Evolutionary conservation across 257 asterid genomes (phyloP).

Genomic region (Echites panduratus): DNA sequence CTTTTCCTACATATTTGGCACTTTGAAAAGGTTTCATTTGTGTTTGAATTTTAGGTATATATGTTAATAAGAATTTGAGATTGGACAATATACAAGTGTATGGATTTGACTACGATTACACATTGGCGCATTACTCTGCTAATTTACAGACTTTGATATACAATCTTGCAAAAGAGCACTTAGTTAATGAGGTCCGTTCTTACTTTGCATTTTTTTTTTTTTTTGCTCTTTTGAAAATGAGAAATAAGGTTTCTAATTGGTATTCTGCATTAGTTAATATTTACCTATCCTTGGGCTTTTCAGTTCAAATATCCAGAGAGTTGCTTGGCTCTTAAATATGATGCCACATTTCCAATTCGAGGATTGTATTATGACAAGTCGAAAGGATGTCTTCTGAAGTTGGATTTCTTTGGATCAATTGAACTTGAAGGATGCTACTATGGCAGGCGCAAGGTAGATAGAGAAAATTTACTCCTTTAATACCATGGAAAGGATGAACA

Average conservation of each 20-base stretch:
- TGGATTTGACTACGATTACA: conserved; percentile 96
- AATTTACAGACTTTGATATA: conserved; percentile 78
- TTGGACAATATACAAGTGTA: conserved; percentile 80
- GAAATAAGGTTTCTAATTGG: not conserved
- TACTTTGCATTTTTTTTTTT: conserved; percentile 12
- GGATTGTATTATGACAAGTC: conserved; percentile 88
- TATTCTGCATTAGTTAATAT: not conserved
- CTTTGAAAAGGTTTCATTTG: conserved; percentile 15
- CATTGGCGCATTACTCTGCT: conserved; percentile 93
- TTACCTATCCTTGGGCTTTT: conserved; percentile 18
- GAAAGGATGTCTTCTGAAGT: conserved; percentile 88
- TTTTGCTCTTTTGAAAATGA: not conserved
- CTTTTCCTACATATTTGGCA: conserved; percentile 7
- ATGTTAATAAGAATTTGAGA: conserved; percentile 82
- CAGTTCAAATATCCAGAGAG: conserved; percentile 90
- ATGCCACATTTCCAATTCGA: conserved; percentile 83
- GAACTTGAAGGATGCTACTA: conserved; percentile 96
- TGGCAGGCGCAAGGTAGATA: conserved; percentile 83
- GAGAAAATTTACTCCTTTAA: conserved; percentile 1
- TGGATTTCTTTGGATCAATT: conserved; percentile 95
- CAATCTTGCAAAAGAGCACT: conserved; percentile 80
- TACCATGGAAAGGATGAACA: not conserved
- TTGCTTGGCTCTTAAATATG: conserved; percentile 76
- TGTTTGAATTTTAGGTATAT: conserved; percentile 57
- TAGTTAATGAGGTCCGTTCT: conserved; percentile 85